Base-by-base conservation (phyloP, 2,329 filamentous ascomycete genomes). In the Phaeosphaeria sp. region DNA sequence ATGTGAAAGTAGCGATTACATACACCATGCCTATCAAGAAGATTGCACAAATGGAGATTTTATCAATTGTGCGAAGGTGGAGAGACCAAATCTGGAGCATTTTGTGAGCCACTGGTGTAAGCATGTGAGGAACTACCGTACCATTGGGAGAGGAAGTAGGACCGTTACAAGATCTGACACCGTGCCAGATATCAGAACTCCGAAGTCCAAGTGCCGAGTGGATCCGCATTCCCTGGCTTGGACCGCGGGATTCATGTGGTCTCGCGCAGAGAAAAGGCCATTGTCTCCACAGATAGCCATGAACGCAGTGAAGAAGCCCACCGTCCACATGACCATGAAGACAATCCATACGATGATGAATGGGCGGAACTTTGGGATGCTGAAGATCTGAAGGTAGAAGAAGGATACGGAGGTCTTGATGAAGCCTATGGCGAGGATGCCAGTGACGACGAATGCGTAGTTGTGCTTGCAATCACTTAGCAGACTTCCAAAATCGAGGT, bases 321-420 rank as follows among this genome's bases (percentile, higher is more conserved):
- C 20, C 21, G 55, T 58, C 55, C 55, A 58, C 9, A 27, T 5
- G 20, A 50, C 21, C 44, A 58, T 50, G n/a, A 58, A 44, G 13
- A 54, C 20, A 11, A 58, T 39, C 55, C 50, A 55, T 7, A 46
- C 7, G 15, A 55, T 22, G 23, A 59, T 23, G 15, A 55, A 44
- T 25, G 25, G 30, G 20, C 56, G 52, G 23, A 39, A 59, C 18
- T 55, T 59, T 21, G 52, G 21, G 18, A 23, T 47, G 6, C 46
- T 23, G 22, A 59, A 59, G 22, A 55, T 51, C 25, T 59, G 56
- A 7, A 51, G 33, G 39, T 59, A 59, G 27, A 55, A 59, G 25
- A 59, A 55, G 13, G 52, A 55, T 6, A 59, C 56, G 15, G 56
- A 59, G 18, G 30, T 52, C 23, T 59, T 59, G 47, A 59, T 44